Conservation (phyloP, 129 eudicot species). For the Silybum marianum region DNA sequence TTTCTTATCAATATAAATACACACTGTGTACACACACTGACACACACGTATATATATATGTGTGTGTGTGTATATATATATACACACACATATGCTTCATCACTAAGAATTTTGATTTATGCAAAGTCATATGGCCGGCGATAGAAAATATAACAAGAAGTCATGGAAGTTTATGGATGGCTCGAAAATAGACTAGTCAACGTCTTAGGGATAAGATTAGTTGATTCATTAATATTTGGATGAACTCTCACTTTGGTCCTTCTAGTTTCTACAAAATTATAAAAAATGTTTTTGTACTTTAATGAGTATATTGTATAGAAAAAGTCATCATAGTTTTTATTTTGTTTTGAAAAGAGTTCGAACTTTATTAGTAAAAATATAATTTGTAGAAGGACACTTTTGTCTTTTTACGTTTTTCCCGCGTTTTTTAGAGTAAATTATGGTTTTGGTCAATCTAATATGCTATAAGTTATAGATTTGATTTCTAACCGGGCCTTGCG, state of each 20-base stretch:
- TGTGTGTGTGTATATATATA: background rate
- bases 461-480: background rate
- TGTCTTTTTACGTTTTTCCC: background rate
- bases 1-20: no score
- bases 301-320: no score
- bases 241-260: background rate
- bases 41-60: background rate
- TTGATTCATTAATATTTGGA: no score
- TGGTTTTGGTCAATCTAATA: background rate
- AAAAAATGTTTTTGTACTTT: no score
- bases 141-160: background rate
- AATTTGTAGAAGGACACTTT: background rate
- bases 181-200: background rate
- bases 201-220: background rate
- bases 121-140: no score
- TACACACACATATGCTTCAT: background rate
- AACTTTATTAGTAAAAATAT: background rate
- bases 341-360: background rate
- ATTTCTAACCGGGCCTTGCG: no score
- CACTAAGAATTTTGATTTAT: no score
- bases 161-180: background rate
- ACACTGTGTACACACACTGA: no score
- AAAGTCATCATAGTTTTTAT: background rate
- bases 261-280: background rate
- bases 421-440: background rate